phyloP scores from a whole-genome alignment of 139 green algal genomes.

The Chlorella sp. region DNA sequence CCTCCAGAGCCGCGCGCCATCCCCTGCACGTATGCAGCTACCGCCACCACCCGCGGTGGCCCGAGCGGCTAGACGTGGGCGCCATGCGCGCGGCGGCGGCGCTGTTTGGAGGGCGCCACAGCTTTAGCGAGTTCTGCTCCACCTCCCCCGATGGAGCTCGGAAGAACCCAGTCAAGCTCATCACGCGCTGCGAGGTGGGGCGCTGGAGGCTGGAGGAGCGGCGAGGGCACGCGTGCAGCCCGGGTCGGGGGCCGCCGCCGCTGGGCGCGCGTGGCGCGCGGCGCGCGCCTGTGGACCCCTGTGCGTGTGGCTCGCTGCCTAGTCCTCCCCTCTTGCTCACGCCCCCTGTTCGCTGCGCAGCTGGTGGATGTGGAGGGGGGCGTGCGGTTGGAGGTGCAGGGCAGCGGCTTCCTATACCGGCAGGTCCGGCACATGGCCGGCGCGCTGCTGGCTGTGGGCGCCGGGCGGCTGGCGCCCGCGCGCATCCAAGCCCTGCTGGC shows the following conservation, averaged over 20 bases:
- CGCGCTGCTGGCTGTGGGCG: slow-evolving; percentile 53
- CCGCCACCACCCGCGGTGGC: slow-evolving; percentile 35
- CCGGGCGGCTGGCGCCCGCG: slow-evolving; percentile 18
- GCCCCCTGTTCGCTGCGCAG: too few species aligned
- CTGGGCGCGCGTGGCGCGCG: too few species aligned
- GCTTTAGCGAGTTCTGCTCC: slow-evolving; percentile 76
- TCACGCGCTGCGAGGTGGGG: slow-evolving; percentile 59
- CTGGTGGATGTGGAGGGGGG: slow-evolving; percentile 27
- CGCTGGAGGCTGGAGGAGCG: too few species aligned
- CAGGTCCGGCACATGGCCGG: slow-evolving; percentile 74
- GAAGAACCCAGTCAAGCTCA: slow-evolving; percentile 57
- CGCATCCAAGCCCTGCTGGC: slow-evolving; percentile 11
- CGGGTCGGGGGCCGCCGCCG: too few species aligned
- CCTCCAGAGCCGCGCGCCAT: too few species aligned
- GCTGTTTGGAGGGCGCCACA: slow-evolving; percentile 63
- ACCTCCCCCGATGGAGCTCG: slow-evolving; percentile 7
- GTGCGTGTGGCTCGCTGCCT: too few species aligned
- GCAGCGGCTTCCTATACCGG: slow-evolving; percentile 79
- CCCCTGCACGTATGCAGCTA: slow-evolving; percentile 50
- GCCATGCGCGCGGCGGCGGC: slow-evolving; percentile 46
- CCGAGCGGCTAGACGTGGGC: slow-evolving; percentile 41
- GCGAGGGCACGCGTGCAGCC: too few species aligned
- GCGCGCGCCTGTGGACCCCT: too few species aligned
- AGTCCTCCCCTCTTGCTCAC: too few species aligned
- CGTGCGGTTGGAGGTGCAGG: slow-evolving; percentile 57